These are phyloP conservation scores for Neurospora sp. DNA, from an alignment of 495 filamentous ascomycete genomes.

Conservation along the genomic window DNA sequence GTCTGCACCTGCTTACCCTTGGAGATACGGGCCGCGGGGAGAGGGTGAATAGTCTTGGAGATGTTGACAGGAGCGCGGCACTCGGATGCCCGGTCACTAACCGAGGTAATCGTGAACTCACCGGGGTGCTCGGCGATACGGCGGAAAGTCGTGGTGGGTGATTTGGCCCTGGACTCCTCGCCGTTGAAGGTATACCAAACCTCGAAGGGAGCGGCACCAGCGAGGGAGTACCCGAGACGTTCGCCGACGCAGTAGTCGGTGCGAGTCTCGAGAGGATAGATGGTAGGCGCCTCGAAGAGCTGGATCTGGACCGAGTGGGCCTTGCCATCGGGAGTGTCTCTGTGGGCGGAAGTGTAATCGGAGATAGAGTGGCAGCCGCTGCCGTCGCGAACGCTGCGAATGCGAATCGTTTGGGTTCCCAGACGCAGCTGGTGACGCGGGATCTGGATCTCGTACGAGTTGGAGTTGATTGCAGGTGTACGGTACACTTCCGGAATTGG, in stretches of 20 bases:
- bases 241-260: conserved; percentile 93
- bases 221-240: conserved; percentile 78
- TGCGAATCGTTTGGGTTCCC: conserved; percentile 74
- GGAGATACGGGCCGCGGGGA: conserved; percentile 83
- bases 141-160: conserved; percentile 67
- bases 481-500: conserved; percentile 69
- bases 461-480: conserved; percentile 63
- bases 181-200: conserved; percentile 86
- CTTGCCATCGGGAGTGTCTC: conserved; percentile 44
- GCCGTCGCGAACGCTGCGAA: conserved; percentile 79
- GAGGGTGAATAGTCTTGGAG: conserved; percentile 73
- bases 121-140: conserved; percentile 87
- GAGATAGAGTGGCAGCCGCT: conserved; percentile 64
- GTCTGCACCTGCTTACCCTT: conserved; percentile 67
- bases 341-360: neutral
- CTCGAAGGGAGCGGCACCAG: conserved; percentile 80
- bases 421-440: conserved; percentile 72
- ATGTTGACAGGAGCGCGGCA: conserved; percentile 73
- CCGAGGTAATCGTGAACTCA: conserved; percentile 72
- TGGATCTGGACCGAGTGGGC: conserved; percentile 69
- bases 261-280: conserved; percentile 74
- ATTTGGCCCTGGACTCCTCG: conserved; percentile 64
- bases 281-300: conserved; percentile 84
- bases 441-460: conserved; percentile 68
- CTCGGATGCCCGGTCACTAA: conserved; percentile 71